Evolutionary conservation across 177 flowering plant genomes (phyloP).

Genomic region (Vitis hybrid): DNA sequence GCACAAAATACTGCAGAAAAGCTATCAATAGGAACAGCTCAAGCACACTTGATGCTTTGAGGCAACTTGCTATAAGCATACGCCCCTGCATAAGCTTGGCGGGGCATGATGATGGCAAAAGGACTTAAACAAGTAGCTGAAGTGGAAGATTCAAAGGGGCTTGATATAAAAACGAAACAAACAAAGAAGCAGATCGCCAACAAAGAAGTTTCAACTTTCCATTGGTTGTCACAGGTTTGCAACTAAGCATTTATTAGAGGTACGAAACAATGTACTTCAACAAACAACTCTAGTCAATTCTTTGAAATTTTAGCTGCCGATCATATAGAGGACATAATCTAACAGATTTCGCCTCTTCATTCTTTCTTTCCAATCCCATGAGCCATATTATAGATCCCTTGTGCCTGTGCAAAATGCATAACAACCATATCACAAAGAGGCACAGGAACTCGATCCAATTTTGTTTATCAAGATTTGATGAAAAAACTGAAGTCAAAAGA

Average conservation of each 20-base stretch:
- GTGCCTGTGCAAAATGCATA: slow-evolving; percentile 40
- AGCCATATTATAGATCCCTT: slow-evolving; percentile 77
- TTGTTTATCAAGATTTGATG: not conserved
- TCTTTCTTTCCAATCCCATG: slow-evolving; percentile 85
- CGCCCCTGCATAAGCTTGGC: no score
- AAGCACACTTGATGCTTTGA: no score
- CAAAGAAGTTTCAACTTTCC: no score
- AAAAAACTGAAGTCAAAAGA: not conserved
- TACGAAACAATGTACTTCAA: not conserved
- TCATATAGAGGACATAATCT: not conserved
- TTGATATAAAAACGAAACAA: no score
- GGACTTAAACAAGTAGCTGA: no score
- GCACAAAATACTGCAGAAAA: no score
- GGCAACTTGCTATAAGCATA: no score
- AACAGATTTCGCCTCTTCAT: slow-evolving; percentile 24
- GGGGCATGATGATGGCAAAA: no score
- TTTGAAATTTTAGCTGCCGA: not conserved
- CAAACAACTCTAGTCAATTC: not conserved
- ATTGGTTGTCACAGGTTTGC: slow-evolving; percentile 2
- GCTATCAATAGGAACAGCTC: no score
- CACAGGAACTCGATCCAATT: no score
- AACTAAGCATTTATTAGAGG: slow-evolving; percentile 10
- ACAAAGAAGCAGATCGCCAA: no score
- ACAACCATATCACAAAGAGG: not conserved
- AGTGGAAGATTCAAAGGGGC: no score